Evolutionary conservation across 163 green algal genomes (phyloP), one percentile per base, ranked within the genome.

Genomic region (Scenedesmus sp.): DNA sequence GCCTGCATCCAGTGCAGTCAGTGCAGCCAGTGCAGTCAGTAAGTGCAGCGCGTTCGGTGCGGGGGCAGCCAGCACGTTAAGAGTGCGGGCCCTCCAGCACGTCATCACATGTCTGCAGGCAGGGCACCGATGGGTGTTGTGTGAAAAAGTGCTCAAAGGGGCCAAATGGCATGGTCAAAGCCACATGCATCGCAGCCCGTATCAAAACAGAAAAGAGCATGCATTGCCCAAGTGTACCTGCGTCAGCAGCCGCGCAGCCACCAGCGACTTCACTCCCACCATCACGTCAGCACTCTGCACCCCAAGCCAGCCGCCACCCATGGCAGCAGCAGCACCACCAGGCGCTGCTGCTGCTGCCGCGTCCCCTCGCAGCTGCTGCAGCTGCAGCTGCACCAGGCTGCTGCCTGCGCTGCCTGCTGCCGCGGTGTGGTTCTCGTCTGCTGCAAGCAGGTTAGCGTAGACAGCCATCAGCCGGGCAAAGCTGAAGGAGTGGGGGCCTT

Each of bases 401-500:
- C 64, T 81, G 60, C 34, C 23, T 55, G 84, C 70, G 5, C 54
- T 67, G 57, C 82, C 26, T 46, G 67, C 64, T 26, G 16, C 66
- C 18, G 54, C 83, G 62, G 34, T 26, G 77, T 88, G 81, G 18
- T 83, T 84, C 74, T 91, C 87, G 34, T 92, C 88, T 46, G 77
- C 88, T 46, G 59, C 18, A 3, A 86, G 89, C 67, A 93, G 90
- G n/a, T 83, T 82, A n/a, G 13, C 23, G 18, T 93, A 93, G 5
- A 93, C 54, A 54, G 62, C 13, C 90, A 91, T 55, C 57, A 93
- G 56, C 8, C 90, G 90, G 2, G 62, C 15, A 34, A 93, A 64
- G 84, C 64, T 82, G 90, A 93, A 93, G 56, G 84, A 73, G 84
- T 93, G 90, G 2, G 90, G 90, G 4, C 90, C 90, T 26, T 88